Evolutionary conservation across 1,284 basidiomycete genomes (phyloP).

Genomic region (Pseudozyma hubeiensis): DNA sequence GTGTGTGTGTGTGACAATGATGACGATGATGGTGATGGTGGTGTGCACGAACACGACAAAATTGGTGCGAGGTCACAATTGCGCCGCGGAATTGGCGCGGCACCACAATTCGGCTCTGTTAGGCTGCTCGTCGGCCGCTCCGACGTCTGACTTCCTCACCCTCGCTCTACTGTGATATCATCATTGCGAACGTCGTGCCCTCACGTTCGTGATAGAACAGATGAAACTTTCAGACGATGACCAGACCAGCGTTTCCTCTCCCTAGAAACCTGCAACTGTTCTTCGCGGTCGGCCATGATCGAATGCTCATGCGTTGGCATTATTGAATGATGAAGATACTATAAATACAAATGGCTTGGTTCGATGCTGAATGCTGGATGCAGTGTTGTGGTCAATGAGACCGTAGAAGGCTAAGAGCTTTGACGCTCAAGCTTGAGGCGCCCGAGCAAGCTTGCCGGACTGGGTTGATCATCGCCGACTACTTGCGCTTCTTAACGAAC

Average conservation of each 20-base stretch:
- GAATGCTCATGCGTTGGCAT: conserved; percentile 7
- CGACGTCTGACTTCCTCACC: too few species aligned
- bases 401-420: not conserved
- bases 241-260: too few species aligned
- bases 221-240: too few species aligned
- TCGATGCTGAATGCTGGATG: conserved; percentile 8
- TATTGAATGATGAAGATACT: conserved; percentile 2
- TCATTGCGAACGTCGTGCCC: too few species aligned
- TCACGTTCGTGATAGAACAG: too few species aligned
- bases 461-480: not conserved
- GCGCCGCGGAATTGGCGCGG: conserved; percentile 26
- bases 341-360: conserved; percentile 14
- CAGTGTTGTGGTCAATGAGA: not conserved
- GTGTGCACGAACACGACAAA: too few species aligned
- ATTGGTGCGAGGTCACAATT: not conserved
- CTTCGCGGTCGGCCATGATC: not conserved
- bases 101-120: not conserved
- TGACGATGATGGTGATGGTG: conserved; percentile 6
- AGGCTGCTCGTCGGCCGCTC: too few species aligned
- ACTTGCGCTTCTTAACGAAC: conserved; percentile 51
- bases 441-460: not conserved
- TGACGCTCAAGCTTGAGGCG: not conserved
- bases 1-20: not conserved
- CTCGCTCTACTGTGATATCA: too few species aligned
- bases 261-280: too few species aligned